Percentiles rank a stretch among this genome's conserved stretches.
Conservation (phyloP, 2,329 filamentous ascomycete genomes). For the Fusarium algeriense region DNA sequence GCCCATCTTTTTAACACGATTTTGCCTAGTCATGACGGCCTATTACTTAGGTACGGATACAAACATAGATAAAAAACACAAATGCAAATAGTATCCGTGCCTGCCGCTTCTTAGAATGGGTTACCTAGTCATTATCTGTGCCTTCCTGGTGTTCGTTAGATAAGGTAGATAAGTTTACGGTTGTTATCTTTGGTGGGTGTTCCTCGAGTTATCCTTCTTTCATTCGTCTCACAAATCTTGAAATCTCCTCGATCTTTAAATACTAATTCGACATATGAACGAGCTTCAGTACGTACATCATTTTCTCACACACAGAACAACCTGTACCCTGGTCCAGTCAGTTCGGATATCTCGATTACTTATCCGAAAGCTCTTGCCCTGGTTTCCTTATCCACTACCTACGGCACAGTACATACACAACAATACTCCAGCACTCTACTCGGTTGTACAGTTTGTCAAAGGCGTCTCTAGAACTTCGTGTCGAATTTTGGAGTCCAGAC, state of each 20-base stretch:
- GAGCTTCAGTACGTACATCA: too few species aligned
- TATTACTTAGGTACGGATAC: too few species aligned
- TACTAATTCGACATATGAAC: background rate
- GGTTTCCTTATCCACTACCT: background rate
- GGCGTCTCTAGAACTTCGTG: background rate
- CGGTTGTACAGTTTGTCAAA: background rate
- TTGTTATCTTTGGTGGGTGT: too few species aligned
- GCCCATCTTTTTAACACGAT: too few species aligned
- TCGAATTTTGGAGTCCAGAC: background rate
- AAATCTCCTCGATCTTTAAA: background rate
- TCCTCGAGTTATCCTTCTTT: background rate
- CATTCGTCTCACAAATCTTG: background rate
- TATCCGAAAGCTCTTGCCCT: conserved; percentile 2
- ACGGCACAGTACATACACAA: background rate
- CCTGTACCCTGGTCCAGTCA: background rate
- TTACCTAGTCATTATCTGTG: too few species aligned
- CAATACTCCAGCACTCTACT: background rate
- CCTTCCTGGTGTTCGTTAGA: too few species aligned
- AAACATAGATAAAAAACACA: too few species aligned
- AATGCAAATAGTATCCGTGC: too few species aligned
- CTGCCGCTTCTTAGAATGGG: too few species aligned
- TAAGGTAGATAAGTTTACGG: too few species aligned
- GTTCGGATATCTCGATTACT: background rate
- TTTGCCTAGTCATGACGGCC: too few species aligned
- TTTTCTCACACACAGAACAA: too few species aligned